Evolutionary conservation across 805 yeast species (phyloP).

Genomic region (Babjeviella inositovora): DNA sequence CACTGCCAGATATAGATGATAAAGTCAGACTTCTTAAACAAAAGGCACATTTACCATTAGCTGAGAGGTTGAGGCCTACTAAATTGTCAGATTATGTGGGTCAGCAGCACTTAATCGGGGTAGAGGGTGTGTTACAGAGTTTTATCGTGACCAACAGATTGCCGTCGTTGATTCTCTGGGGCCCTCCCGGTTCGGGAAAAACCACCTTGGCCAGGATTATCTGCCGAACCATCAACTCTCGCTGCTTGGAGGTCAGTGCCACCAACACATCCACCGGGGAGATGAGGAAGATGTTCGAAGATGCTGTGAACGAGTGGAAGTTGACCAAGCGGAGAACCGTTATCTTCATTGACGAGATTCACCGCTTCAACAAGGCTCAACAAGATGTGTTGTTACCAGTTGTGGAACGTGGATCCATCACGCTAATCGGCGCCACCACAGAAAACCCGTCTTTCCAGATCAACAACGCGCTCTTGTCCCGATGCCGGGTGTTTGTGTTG

Average conservation of each 20-base stretch:
- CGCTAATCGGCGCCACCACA: slow-evolving; percentile 91
- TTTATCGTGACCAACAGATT: slow-evolving; percentile 47
- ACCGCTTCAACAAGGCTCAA: slow-evolving; percentile 71
- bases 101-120: slow-evolving; percentile 62
- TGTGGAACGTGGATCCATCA: slow-evolving; percentile 71
- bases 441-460: slow-evolving; percentile 83
- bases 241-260: slow-evolving; percentile 75
- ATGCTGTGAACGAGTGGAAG: slow-evolving; percentile 24
- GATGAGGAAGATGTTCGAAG: slow-evolving; percentile 42
- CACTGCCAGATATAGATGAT: no score
- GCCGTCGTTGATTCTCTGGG: slow-evolving; percentile 86
- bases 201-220: slow-evolving; percentile 55
- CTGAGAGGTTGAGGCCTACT: slow-evolving; percentile 75
- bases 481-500: slow-evolving; percentile 71
- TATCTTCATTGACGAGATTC: slow-evolving; percentile 85
- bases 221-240: slow-evolving; percentile 33
- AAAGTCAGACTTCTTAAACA: no score
- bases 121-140: slow-evolving; percentile 46
- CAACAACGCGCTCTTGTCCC: slow-evolving; percentile 65
- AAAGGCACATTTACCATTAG: slow-evolving; percentile 30
- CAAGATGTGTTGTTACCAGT: slow-evolving; percentile 79
- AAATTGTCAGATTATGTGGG: slow-evolving; percentile 64
- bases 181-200: slow-evolving; percentile 94
- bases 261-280: slow-evolving; percentile 58
- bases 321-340: slow-evolving; percentile 40